Base-by-base conservation (phyloP, 2,329 filamentous ascomycete species). In the Pleomassaria siparia region DNA sequence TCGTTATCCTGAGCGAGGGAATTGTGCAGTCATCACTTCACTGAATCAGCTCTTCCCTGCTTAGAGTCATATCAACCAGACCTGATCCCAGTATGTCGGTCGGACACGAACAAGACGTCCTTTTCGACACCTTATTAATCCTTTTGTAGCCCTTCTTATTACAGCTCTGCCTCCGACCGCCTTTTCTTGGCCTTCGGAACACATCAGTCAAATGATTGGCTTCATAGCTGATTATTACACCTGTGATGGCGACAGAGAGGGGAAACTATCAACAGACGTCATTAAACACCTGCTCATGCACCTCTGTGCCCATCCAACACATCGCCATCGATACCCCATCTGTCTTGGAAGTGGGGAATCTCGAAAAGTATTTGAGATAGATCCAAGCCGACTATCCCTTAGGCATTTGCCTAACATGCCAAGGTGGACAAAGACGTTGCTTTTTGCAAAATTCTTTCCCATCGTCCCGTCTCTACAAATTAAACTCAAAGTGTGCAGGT, bases 291-390 rank as follows among this genome's bases (percentile, higher is more conserved):
- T 37, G 11, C 35, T 21, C n/a, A 24, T 37, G 35, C 18, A 37
- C 35, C 7, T 24, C 18, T 37, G 35, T 10, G 21, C 11, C 18
- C 35, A 37, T 22, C 20, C 12, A 4, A 9, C 10, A 20, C 35
- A 13, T 9, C 35, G 21, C 18, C 11, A 22, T 37, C 20, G 35
- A 24, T 22, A 15, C 24, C 11, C 20, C n/a, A 15, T 20, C 4
- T 7, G 32, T 36, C 32, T 33, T 36, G 32, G 32, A 36, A 20
- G 6, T 7, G 18, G 35, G 18, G 35, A 7, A 20, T 15, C 15
- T 37, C 20, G 35, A 20, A 20, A 37, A 37, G 35, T 37, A 37
- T 37, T 37, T 37, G 35, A 37, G 20, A 11, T 37, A 37, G 3
- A 3, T 37, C 18, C 3, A 6, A 12, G 18, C 20, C 35, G 12